Evolutionary conservation across 2,329 filamentous ascomycete species (phyloP), one percentile per base, ranked within the genome.

Genomic region (Aspergillus uvarum): DNA sequence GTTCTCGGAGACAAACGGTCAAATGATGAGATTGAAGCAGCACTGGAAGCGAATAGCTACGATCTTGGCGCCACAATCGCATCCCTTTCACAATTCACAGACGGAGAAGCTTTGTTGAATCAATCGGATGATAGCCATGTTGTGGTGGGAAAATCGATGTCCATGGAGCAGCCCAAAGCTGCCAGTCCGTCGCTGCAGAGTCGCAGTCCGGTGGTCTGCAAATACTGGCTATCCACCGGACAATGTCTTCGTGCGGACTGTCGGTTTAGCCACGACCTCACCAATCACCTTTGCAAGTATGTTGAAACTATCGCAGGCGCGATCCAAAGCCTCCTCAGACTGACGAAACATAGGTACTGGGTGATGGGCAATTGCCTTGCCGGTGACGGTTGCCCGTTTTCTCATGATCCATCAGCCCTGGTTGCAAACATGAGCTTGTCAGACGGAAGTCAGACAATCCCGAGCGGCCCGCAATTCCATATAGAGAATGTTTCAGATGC

Each of bases 281-380:
- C 91, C 72, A 96, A 91, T 72, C 95, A 97, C 70, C 85, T 99
- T 63, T 99, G 95, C 93, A 98, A 98, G 91, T 96, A 82, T 84
- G 91, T 89, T 5, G 42, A 24, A 10, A 29, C 21, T n/a, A 21
- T 16, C 44, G 12, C 19, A 11, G 26, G 4, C 2, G 21, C 5
- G 42, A 12, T 14, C 14, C 7, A 2, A 14, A 32, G 19, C 12
- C 26, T 7, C 26, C 47, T 19, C 24, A 22, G 10, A 11, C 53
- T 55, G n/a, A 55, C 24, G 44, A 22, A 21, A 21, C 21, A 49
- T 69, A 95, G 91, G 74, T 98, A 98, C 75, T 99, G 93, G 91
- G 84, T 99, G 56, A 92, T 92, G 79, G 95, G 95, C 1, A 97
- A 94, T 70, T 99, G 95, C 73, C 84, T 99, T 35, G 95, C 95